phyloP scores from a whole-genome alignment of 768 basidiomycete genomes.

The Trametopsis cervina region DNA sequence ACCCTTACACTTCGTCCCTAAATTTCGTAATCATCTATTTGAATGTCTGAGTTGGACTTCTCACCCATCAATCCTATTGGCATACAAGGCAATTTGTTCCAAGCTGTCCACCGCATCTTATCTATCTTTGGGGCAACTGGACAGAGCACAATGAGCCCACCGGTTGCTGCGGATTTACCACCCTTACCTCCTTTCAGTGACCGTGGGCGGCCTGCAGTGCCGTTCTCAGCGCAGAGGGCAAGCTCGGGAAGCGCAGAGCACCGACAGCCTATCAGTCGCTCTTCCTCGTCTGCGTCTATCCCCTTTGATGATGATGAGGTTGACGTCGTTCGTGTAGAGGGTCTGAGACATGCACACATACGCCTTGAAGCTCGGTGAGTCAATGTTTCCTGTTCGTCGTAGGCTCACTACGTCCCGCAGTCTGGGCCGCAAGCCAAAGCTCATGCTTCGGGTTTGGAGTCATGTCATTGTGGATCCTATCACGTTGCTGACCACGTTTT shows the following conservation, averaged over 20 bases:
- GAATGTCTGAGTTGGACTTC: conserved; percentile 8
- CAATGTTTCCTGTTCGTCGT: conserved; percentile 15
- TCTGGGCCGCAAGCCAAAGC: neutral
- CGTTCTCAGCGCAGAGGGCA: neutral
- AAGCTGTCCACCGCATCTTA: conserved; percentile 7
- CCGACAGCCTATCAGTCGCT: conserved; percentile 18
- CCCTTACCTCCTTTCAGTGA: conserved; percentile 1
- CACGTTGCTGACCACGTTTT: conserved; percentile 14
- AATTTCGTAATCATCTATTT: neutral
- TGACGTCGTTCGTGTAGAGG: conserved; percentile 47
- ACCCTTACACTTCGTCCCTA: neutral
- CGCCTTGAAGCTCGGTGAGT: conserved; percentile 69
- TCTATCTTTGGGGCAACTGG: conserved; percentile 3
- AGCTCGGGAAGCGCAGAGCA: neutral
- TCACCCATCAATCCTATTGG: conserved; percentile 1
- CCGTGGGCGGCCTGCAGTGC: neutral
- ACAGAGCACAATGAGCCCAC: conserved; percentile 1
- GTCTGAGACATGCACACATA: conserved; percentile 48
- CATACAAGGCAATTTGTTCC: conserved; percentile 3
- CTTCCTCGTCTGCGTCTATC: conserved; percentile 28
- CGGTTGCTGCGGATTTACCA: conserved; percentile 9
- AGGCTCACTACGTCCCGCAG: conserved; percentile 8
- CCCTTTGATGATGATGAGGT: conserved; percentile 29
- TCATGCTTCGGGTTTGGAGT: neutral
- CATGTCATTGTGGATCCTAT: neutral